Evolutionary conservation across 1,284 basidiomycete genomes (phyloP), one percentile per base, ranked within the genome.

Genomic region (Fistulinella staudtii): DNA sequence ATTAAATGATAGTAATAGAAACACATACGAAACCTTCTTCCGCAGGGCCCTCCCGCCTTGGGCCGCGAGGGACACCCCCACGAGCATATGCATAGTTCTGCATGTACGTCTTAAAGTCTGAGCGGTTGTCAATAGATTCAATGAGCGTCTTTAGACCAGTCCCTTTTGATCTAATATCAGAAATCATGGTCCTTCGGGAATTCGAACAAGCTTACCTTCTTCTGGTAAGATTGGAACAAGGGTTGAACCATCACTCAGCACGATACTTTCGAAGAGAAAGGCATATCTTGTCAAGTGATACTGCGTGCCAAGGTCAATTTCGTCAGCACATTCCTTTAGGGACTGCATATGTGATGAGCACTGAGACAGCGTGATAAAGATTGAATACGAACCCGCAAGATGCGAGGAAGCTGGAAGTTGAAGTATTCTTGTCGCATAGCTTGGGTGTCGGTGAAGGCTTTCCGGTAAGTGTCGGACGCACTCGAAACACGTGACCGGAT

Each of bases 31-130:
- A 93, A 43, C 89, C 89, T 65, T 93, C 89, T 46, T 93, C 88
- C 50, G 78, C 74, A 6, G 89, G 89, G 4, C 89, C 91, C 52
- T 92, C 89, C 54, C 91, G 72, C 46, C 88, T 74, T 15, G 86
- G 89, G 9, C 86, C 89, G 39, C 81, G 76, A 27, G 77, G 70
- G 31, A 58, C 63, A 43, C 74, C 72, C 3, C 81, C 90, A 50
- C 89, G 86, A 6, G 90, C 90, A 53, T 82, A 87, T 1, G 89
- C 85, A 61, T 96, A 99, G 61, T 96, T 93, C 63, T 96, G 89
- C 93, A 99, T 96, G 66, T 89, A 99, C 17, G 79, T 80, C 69
- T 89, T 95, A 71, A 99, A 99, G 68, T 99, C 96, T 31, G 82
- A 75, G 21, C 92, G 81, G 58, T 94, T 94, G 69, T 99, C 95